Evolutionary conservation across 2,329 filamentous ascomycete genomes (phyloP).

Genomic region (Penicillium crustosum): DNA sequence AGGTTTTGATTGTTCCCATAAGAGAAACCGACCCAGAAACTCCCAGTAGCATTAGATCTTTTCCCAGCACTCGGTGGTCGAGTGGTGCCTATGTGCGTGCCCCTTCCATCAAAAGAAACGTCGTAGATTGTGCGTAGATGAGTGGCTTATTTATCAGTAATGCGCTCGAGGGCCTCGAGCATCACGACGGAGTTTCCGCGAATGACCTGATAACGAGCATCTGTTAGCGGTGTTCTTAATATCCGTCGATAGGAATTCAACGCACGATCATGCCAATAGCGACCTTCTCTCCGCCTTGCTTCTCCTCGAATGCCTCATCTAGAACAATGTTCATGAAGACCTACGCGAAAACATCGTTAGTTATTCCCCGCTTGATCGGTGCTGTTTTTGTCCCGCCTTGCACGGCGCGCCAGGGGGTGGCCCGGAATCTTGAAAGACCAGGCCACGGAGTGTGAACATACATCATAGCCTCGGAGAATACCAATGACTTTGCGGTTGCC

Average conservation of each 20-base stretch:
- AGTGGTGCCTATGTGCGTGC: constrained; percentile 12
- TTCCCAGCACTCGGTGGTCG: constrained; percentile 19
- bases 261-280: constrained; percentile 88
- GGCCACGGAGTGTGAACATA: constrained; percentile 47
- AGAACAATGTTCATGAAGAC: constrained; percentile 98
- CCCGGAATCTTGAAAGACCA: no score
- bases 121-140: constrained; percentile 14
- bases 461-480: constrained; percentile 92
- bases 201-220: constrained; percentile 65
- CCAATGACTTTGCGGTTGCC: constrained; percentile 97
- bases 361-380: neutral
- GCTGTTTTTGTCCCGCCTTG: no score
- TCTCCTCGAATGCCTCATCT: constrained; percentile 95
- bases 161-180: constrained; percentile 66
- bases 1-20: constrained; percentile 34
- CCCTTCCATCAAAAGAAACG: constrained; percentile 14
- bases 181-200: constrained; percentile 98
- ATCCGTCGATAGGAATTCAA: neutral
- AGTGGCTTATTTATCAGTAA: constrained; percentile 42
- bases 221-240: constrained; percentile 7
- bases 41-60: constrained; percentile 37
- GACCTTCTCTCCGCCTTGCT: constrained; percentile 84
- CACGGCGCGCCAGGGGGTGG: no score
- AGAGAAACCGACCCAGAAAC: constrained; percentile 40
- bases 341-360: constrained; percentile 48